Base-by-base conservation (phyloP, 1,284 basidiomycete species). In the Omphalotus olearius region DNA sequence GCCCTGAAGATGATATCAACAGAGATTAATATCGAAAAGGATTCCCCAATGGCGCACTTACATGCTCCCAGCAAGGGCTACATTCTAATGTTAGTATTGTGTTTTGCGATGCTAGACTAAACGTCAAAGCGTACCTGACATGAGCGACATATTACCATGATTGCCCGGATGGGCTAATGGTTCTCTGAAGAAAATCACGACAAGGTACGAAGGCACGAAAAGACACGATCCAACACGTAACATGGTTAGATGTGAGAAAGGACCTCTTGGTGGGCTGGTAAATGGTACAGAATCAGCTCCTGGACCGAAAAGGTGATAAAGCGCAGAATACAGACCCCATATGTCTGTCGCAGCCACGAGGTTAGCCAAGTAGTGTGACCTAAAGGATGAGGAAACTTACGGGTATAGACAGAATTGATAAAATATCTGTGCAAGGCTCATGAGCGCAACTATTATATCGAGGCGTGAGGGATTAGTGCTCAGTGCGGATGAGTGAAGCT, bases 321-420 rank as follows among this genome's bases (percentile, higher is more conserved):
- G 13, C 36, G 17, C 33, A 14, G 18, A 46, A 54, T 25, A 71
- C 74, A 61, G 60, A 73, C 83, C 77, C 75, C 60, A 79, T 75
- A 60, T 80, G 79, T 45, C 81, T 82, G 55, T 60, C 59, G 9
- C 30, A 33, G 13, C 7, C 55, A 51, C 50, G 56, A 50, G 54
- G 62, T 60, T 52, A 57, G 11, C 62, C 52, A 38, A 56, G 56
- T 36, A 23, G 20, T 42, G 41, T 42, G 37, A 9, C 7, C 35
- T 44, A 11, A 7, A 13, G 14, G 40, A 45, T 44, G 57, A 50
- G 2, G 18, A 33, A 5, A 80, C 85, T 64, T 66, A 90, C 80
- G 91, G 91, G 74, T 93, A 94, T 38, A 91, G 76, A 62, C 88
- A 82, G 61, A 90, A 90, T 60, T 90, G 87, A 61, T 88, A 90